Evolutionary conservation across 371 early-diverging fungal species (phyloP), one percentile per base, ranked within the genome.

Genomic region (Mortierella sp.): DNA sequence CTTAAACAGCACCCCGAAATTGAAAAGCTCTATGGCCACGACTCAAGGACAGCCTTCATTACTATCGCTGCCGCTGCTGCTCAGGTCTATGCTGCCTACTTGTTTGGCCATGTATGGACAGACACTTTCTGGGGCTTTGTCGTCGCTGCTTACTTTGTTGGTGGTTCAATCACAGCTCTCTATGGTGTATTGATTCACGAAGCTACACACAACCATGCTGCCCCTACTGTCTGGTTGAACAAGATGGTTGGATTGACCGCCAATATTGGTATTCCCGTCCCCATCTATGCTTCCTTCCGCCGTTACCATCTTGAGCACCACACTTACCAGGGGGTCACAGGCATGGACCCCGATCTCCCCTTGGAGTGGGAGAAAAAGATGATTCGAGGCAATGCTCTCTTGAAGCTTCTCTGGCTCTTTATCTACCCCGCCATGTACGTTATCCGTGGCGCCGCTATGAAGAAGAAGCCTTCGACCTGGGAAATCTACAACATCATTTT

Each of bases 261-360:
- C 75, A 98, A 98, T 86, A 86, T 97, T 51, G 89, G 92, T 63
- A 87, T 98, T 59, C 92, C 94, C 1, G 90, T 93, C 15, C 95
- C 96, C 10, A 89, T 96, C 40, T 88, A 94, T 22, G 88, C 90
- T 74, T 93, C 95, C 12, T 96, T 95, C 86, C 93, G 96, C 64
- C 91, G 97, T 6, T 97, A 97, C 83, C 99, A 99, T 83, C 89
- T 97, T 61, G 96, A 96, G 82, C 99, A 99, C 83, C 99, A 99
- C 85, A 92, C 94, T 13, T 97, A 92, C 89, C 96, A 96, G 84
- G 99, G 98, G 43, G 97, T 98, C 17, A 89, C 92, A 22, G 98
- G 96, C n/a, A 91, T 91, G 75, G 98, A 99, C 76, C 96, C 97
- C 49, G 99, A 99, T 78, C 89, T 99, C 34, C 99, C 98, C 5